Evolutionary conservation across 1,284 basidiomycete genomes (phyloP).

Genomic region (Cryptococcus sp.): DNA sequence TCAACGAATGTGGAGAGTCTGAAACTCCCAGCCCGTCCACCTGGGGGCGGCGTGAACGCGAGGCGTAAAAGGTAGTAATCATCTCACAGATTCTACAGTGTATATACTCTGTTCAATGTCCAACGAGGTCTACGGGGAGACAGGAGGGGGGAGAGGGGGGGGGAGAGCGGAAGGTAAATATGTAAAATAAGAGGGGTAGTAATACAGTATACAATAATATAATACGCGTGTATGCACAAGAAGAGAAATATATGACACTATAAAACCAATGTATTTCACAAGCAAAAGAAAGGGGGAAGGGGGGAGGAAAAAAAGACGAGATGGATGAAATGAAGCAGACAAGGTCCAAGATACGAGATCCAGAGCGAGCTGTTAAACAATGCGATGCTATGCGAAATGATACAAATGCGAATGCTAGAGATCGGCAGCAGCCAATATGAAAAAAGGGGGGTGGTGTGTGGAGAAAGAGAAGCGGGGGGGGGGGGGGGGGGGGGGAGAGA

Average conservation of each 20-base stretch:
- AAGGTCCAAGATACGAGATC: constrained; percentile 4
- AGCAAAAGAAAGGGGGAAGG: neutral
- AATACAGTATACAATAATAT: constrained; percentile 3
- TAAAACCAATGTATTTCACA: neutral
- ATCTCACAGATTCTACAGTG: neutral
- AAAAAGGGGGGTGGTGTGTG: neutral
- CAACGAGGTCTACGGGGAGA: too few species aligned
- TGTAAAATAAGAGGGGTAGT: neutral
- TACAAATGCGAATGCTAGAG: constrained; percentile 3
- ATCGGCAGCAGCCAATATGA: neutral
- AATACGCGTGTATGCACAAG: constrained; percentile 1
- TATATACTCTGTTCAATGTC: too few species aligned
- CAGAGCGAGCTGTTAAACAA: constrained; percentile 3
- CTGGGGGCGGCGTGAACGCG: too few species aligned
- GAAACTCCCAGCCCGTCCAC: too few species aligned
- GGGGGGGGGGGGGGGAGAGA: neutral
- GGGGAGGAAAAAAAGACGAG: neutral
- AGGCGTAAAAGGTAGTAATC: neutral
- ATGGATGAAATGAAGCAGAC: neutral
- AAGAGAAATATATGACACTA: neutral
- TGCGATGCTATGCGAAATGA: constrained; percentile 12
- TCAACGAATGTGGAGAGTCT: too few species aligned
- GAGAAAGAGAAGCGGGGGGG: neutral
- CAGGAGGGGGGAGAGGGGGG: neutral
- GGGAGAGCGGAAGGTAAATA: neutral